Conservation (phyloP, 805 yeast species). For the Candida namnaoensis region DNA sequence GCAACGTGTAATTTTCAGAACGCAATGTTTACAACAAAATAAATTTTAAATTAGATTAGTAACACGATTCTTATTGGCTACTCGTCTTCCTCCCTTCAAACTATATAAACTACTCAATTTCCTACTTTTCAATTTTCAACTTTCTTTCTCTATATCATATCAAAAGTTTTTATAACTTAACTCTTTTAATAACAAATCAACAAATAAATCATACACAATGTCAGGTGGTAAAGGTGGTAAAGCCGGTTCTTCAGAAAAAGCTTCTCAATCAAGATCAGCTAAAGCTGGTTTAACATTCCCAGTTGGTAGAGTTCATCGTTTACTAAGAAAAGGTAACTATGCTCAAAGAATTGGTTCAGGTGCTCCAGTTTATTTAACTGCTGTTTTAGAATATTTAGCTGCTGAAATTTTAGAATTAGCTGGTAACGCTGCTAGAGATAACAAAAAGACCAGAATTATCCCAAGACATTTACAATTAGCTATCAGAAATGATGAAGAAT, state of each 20-base stretch:
- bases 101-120: not conserved
- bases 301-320: slow-evolving; percentile 98
- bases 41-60: too few species aligned
- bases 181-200: slow-evolving; percentile 1
- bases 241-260: slow-evolving; percentile 91
- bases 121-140: not conserved
- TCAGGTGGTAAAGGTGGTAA: slow-evolving; percentile 75
- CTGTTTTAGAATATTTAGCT: slow-evolving; percentile 93
- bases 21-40: not conserved
- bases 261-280: slow-evolving; percentile 96
- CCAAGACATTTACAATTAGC: slow-evolving; percentile 99
- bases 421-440: slow-evolving; percentile 98
- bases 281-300: slow-evolving; percentile 99
- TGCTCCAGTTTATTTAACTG: slow-evolving; percentile 97
- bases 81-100: too few species aligned
- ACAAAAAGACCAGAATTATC: slow-evolving; percentile 97
- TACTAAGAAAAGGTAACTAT: slow-evolving; percentile 94
- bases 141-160: not conserved
- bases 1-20: slow-evolving; percentile 5
- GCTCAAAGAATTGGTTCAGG: slow-evolving; percentile 99
- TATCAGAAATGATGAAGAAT: slow-evolving; percentile 98
- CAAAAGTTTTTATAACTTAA: not conserved
- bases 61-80: slow-evolving; percentile 2
- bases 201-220: slow-evolving; percentile 33
- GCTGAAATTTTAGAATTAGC: slow-evolving; percentile 98